Percentiles rank a stretch among this genome's conserved stretches.
These are phyloP conservation scores for Hymenoscyphus infarciens DNA, from an alignment of 2,329 filamentous ascomycete genomes.

Conservation along the genomic window DNA sequence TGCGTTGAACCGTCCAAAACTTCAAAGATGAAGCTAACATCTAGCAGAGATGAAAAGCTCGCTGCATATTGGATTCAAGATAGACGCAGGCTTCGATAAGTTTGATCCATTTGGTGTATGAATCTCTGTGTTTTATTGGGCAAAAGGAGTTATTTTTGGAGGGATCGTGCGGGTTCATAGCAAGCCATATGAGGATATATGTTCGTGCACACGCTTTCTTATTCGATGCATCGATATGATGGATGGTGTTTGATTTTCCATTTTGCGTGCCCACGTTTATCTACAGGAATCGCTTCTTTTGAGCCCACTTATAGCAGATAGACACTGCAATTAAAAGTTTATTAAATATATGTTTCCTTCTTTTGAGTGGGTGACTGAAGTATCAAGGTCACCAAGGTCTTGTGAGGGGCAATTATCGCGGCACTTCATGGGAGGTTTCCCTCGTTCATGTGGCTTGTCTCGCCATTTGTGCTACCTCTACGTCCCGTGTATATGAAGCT, in stretches of 20 bases:
- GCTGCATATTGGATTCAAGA: slow-evolving; percentile 4
- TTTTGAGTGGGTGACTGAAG: too few relatives aligned
- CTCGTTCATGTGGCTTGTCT: background rate
- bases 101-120: background rate
- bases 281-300: background rate
- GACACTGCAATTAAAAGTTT: background rate
- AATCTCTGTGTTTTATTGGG: background rate
- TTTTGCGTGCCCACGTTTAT: background rate
- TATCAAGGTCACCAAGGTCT: background rate
- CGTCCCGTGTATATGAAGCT: background rate
- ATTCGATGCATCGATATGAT: background rate
- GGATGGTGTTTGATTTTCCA: background rate
- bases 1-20: slow-evolving; percentile 35
- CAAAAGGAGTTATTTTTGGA: slow-evolving; percentile 1
- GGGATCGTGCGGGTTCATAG: background rate
- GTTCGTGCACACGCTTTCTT: slow-evolving; percentile 4
- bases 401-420: too few relatives aligned
- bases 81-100: slow-evolving; percentile 8
- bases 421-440: too few relatives aligned
- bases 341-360: too few relatives aligned
- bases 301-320: background rate
- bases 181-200: slow-evolving; percentile 7
- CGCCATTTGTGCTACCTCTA: background rate
- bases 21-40: slow-evolving; percentile 13
- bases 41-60: slow-evolving; percentile 17